These are phyloP conservation scores for Hibiscus trionum DNA, from an alignment of 345 rosid genomes.

Conservation along the genomic window DNA sequence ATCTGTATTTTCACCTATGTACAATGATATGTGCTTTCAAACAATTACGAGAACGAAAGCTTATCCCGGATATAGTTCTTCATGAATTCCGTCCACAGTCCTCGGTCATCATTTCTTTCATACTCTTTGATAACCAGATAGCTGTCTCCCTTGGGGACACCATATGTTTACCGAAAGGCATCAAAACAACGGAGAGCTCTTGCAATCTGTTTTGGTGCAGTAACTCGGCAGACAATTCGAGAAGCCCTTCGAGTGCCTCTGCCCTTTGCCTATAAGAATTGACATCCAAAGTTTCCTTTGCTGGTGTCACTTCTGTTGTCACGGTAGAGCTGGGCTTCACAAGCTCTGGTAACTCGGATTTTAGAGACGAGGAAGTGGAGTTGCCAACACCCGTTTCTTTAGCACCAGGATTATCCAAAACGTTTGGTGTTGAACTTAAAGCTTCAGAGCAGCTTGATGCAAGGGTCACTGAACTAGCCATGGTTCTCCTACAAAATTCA, in stretches of 20 bases:
- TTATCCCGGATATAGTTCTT: slow-evolving; percentile 21
- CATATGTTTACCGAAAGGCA: slow-evolving; percentile 91
- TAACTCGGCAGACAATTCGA: slow-evolving; percentile 88
- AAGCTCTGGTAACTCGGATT: slow-evolving; percentile 30
- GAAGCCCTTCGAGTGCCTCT: slow-evolving; percentile 93
- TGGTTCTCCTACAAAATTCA: slow-evolving; percentile 53
- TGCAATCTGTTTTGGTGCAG: slow-evolving; percentile 77
- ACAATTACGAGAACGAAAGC: slow-evolving; percentile 21
- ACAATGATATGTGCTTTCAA: slow-evolving; percentile 22
- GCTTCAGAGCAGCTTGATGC: slow-evolving; percentile 42
- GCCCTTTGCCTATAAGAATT: slow-evolving; percentile 95
- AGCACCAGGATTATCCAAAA: slow-evolving; percentile 30
- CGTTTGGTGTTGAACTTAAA: slow-evolving; percentile 25
- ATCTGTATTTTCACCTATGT: slow-evolving; percentile 30
- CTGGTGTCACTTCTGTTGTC: slow-evolving; percentile 49
- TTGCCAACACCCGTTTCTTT: slow-evolving; percentile 42
- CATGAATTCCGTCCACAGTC: slow-evolving; percentile 53
- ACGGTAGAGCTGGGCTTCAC: slow-evolving; percentile 29
- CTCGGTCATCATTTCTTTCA: slow-evolving; percentile 91
- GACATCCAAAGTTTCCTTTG: slow-evolving; percentile 64
- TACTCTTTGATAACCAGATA: slow-evolving; percentile 92
- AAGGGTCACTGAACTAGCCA: slow-evolving; percentile 20
- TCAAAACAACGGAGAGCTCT: slow-evolving; percentile 88
- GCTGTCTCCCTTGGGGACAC: slow-evolving; percentile 99
- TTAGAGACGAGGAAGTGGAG: slow-evolving; percentile 15